phyloP scores from a whole-genome alignment of 2,329 filamentous ascomycete species.

The Cadophora malorum region DNA sequence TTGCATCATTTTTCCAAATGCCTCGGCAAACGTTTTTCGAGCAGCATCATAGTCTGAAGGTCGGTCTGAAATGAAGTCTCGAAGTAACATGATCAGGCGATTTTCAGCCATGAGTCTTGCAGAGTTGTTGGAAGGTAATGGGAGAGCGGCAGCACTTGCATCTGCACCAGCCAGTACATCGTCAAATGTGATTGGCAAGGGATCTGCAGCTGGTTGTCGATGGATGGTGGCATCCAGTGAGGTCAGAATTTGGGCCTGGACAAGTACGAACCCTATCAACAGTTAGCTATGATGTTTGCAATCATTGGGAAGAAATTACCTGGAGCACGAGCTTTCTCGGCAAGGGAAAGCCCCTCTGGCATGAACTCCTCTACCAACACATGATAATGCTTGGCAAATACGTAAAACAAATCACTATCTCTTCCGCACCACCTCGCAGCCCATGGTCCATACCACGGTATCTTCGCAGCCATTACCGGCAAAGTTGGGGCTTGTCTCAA shows the following conservation, averaged over 20 bases:
- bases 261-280: conserved; percentile 60
- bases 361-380: conserved; percentile 67
- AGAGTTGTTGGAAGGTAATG: conserved; percentile 63
- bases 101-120: conserved; percentile 74
- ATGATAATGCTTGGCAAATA: conserved; percentile 75
- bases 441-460: conserved; percentile 74
- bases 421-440: conserved; percentile 73
- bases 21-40: conserved; percentile 65
- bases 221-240: conserved; percentile 73
- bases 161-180: conserved; percentile 68
- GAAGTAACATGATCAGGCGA: conserved; percentile 71
- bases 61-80: conserved; percentile 70
- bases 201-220: conserved; percentile 56
- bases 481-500: conserved; percentile 59
- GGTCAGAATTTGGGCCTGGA: conserved; percentile 72
- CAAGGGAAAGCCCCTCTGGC: conserved; percentile 55
- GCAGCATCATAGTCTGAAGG: conserved; percentile 58
- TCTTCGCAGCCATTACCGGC: conserved; percentile 65
- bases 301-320: conserved; percentile 28
- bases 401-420: conserved; percentile 76
- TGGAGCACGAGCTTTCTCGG: conserved; percentile 66
- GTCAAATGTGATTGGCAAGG: conserved; percentile 67
- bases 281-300: background rate
- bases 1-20: conserved; percentile 67
- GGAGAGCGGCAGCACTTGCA: conserved; percentile 60